Percentiles rank a stretch among this genome's conserved stretches.
Evolutionary conservation across 495 filamentous ascomycete genomes (phyloP).

Genomic region (Hyaloscypha finlandica): DNA sequence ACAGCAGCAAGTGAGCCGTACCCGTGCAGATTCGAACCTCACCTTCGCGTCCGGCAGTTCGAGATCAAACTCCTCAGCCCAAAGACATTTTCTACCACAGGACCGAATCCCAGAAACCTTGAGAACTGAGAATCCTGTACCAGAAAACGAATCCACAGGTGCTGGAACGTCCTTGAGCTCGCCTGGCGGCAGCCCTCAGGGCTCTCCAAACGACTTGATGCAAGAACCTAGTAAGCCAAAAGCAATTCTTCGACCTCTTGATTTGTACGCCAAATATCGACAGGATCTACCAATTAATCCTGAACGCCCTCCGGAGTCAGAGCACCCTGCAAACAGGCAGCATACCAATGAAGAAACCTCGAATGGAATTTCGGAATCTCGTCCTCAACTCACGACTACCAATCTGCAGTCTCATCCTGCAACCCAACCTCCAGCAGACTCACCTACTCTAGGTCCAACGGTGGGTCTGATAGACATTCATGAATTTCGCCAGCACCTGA

Average conservation of each 20-base stretch:
- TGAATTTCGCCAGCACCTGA: conserved; percentile 69
- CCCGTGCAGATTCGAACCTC: conserved; percentile 30
- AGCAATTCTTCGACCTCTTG: conserved; percentile 30
- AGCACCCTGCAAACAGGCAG: conserved; percentile 38
- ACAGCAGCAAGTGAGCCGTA: conserved; percentile 20
- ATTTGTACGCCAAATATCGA: conserved; percentile 42
- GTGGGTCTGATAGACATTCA: conserved; percentile 71
- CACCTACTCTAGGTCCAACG: conserved; percentile 74
- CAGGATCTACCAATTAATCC: conserved; percentile 37
- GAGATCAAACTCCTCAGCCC: conserved; percentile 30
- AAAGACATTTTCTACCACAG: conserved; percentile 22
- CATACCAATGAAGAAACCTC: conserved; percentile 31
- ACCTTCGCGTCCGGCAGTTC: conserved; percentile 26
- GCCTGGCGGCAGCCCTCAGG: conserved; percentile 17
- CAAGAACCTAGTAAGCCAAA: conserved; percentile 24
- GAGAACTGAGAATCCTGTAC: conserved; percentile 21
- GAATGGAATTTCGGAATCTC: neutral
- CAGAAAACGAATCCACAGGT: conserved; percentile 41
- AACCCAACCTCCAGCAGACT: conserved; percentile 50
- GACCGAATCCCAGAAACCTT: conserved; percentile 21
- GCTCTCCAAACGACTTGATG: conserved; percentile 35
- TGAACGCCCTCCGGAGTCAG: conserved; percentile 33
- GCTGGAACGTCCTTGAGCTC: conserved; percentile 41
- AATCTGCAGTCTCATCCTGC: neutral
- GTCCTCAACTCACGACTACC: neutral